Base-by-base conservation (phyloP, 1,284 basidiomycete genomes). In the Tilletia indica region DNA sequence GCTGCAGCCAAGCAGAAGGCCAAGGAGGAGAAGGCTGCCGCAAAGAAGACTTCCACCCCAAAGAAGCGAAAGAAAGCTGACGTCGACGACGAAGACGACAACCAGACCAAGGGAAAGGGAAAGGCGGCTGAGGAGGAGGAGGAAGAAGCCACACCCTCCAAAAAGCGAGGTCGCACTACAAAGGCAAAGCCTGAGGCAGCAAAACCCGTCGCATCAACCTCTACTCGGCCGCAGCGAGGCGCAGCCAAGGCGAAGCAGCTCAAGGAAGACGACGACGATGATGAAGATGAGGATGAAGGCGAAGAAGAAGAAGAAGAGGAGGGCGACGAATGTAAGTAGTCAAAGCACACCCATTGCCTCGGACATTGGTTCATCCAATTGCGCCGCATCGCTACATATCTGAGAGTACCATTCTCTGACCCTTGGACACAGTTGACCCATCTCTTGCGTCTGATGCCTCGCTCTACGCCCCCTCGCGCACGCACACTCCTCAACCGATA, bases 381-480 rank as follows among this genome's bases (percentile, higher is more conserved):
- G 25, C 42, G 14, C 42, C 42, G 42, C 42, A 45, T 45, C 42
- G 42, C 42, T 45, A 1, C 42, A 45, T 45, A 45, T 45, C 42
- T 45, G 42, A 45, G 42, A 45, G 42, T 45, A 14, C 42, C 58
- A 42, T 64, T 34, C 36, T 64, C 61, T 64, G 61, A 64, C 61
- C 16, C 38, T 34, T 36, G 61, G 8, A 64, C 61, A 39, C 61
- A 64, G 61, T 64, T 64, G 61, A 64, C 61, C 34, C 25, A 5
- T 38, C 61, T 64, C 21, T 42, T 64, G 61, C 61, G 12, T 39
- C 61, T 64, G 36, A 64, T 39, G 61, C 34, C 61, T 64, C 61
- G 14, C 38, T 34, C 14, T 38, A 36, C 34, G 36, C 36, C 36
- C 39, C 16, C 25, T 58, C 56, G 25, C 56, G 5, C 11, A 12